Percentiles rank a stretch among this genome's conserved stretches.
Conservation (phyloP, 345 rosid species). For the Camelina laxa region DNA sequence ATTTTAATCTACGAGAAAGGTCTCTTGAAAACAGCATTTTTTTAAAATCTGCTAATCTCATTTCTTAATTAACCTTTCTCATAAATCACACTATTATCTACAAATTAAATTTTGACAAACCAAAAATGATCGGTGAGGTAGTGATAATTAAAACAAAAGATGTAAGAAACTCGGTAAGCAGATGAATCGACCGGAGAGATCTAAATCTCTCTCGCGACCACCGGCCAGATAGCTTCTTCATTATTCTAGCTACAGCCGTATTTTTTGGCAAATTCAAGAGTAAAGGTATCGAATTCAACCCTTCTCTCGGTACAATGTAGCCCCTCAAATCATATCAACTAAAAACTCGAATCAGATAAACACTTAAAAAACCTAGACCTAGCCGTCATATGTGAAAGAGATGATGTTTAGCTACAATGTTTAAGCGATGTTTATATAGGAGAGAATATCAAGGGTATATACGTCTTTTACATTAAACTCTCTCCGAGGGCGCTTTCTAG, state of each 20-base stretch:
- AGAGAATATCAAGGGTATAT: background rate
- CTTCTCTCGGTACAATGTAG: constrained; percentile 79
- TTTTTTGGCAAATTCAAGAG: constrained; percentile 62
- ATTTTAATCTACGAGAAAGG: constrained; percentile 32
- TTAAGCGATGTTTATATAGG: constrained; percentile 35
- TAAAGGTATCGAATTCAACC: constrained; percentile 46
- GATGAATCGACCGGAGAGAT: constrained; percentile 57
- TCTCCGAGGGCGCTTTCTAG: constrained; percentile 12
- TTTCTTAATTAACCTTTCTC: constrained; percentile 41
- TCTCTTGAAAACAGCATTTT: background rate
- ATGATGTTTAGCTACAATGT: rapidly evolving
- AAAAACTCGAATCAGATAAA: background rate
- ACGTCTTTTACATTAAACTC: background rate
- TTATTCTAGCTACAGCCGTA: constrained; percentile 72
- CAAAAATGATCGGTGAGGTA: no score
- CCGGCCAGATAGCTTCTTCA: constrained; percentile 77
- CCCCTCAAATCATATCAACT: constrained; percentile 24
- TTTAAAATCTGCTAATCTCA: background rate
- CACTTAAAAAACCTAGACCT: constrained; percentile 4
- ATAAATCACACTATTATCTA: background rate
- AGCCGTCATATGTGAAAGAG: constrained; percentile 9
- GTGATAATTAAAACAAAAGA: background rate
- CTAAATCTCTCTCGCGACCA: constrained; percentile 51
- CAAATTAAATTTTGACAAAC: no score
- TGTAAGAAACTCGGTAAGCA: constrained; percentile 96